Percentiles rank a stretch among this genome's conserved stretches.
These are phyloP conservation scores for Zygnema circumcarinatum DNA, from an alignment of 139 green algal species.

Conservation along the genomic window DNA sequence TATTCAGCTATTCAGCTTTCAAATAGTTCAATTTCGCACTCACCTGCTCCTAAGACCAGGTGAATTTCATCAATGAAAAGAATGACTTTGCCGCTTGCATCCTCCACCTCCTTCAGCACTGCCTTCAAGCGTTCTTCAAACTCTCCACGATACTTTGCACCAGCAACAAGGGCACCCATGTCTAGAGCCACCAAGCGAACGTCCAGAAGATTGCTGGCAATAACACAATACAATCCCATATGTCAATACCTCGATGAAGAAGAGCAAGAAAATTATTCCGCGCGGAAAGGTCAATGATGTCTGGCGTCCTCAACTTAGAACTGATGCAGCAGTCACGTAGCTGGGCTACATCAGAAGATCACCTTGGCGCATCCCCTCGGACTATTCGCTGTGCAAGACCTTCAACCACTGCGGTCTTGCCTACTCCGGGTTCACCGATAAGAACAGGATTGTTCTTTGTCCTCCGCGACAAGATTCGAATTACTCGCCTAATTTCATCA, in stretches of 20 bases:
- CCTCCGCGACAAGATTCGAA: conserved; percentile 56
- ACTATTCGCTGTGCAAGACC: conserved; percentile 91
- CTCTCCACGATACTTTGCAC: conserved; percentile 89
- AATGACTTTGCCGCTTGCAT: conserved; percentile 75
- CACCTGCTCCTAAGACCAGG: conserved; percentile 69
- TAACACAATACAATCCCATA: neutral
- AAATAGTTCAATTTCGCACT: too few species aligned
- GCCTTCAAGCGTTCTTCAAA: conserved; percentile 95
- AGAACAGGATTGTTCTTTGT: conserved; percentile 68
- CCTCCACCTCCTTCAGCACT: conserved; percentile 76
- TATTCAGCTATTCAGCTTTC: too few species aligned
- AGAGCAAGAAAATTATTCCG: neutral
- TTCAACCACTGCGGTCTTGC: conserved; percentile 75
- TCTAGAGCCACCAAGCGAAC: conserved; percentile 84
- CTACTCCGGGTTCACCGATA: conserved; percentile 87
- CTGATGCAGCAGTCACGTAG: too few species aligned
- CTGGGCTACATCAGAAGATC: neutral
- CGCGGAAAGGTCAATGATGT: neutral
- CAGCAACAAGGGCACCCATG: conserved; percentile 89
- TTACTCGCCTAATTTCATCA: conserved; percentile 62
- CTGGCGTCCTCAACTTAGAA: too few species aligned
- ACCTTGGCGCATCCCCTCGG: conserved; percentile 80
- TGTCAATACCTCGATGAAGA: neutral
- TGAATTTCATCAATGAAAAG: conserved; percentile 97
- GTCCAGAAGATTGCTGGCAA: conserved; percentile 40